phyloP scores from a whole-genome alignment of 495 filamentous ascomycete species.

The Parathielavia appendiculata region DNA sequence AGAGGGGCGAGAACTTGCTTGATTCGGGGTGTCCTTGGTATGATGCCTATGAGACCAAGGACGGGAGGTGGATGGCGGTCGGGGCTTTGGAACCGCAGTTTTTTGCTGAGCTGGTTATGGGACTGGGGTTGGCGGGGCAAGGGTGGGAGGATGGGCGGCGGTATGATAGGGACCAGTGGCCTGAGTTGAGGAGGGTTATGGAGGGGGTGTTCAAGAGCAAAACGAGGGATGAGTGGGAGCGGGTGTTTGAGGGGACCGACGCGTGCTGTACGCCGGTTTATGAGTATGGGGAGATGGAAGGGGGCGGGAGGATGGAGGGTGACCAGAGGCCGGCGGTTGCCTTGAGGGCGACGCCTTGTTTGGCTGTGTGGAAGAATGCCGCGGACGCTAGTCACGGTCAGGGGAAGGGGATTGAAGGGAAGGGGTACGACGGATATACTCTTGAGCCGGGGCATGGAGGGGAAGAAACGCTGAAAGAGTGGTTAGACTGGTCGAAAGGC shows the following conservation, averaged over 20 bases:
- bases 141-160: constrained; percentile 53
- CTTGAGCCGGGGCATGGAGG: constrained; percentile 66
- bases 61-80: constrained; percentile 81
- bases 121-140: constrained; percentile 52
- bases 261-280: constrained; percentile 88
- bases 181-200: constrained; percentile 55
- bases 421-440: constrained; percentile 57
- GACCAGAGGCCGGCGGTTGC: constrained; percentile 74
- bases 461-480: constrained; percentile 60
- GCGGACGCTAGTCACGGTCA: constrained; percentile 40
- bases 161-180: constrained; percentile 60
- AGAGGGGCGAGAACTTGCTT: constrained; percentile 69
- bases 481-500: constrained; percentile 74
- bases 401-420: constrained; percentile 46
- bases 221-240: constrained; percentile 77
- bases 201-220: constrained; percentile 62
- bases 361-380: constrained; percentile 44
- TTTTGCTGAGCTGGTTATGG: constrained; percentile 60
- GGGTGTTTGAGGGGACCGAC: constrained; percentile 79
- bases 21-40: constrained; percentile 87
- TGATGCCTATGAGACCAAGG: constrained; percentile 77
- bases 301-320: constrained; percentile 45
- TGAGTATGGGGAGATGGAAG: constrained; percentile 64
- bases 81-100: constrained; percentile 87
- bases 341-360: constrained; percentile 58